Conservation (phyloP, 2,329 filamentous ascomycete genomes). For the Coniochaeta sp. region DNA sequence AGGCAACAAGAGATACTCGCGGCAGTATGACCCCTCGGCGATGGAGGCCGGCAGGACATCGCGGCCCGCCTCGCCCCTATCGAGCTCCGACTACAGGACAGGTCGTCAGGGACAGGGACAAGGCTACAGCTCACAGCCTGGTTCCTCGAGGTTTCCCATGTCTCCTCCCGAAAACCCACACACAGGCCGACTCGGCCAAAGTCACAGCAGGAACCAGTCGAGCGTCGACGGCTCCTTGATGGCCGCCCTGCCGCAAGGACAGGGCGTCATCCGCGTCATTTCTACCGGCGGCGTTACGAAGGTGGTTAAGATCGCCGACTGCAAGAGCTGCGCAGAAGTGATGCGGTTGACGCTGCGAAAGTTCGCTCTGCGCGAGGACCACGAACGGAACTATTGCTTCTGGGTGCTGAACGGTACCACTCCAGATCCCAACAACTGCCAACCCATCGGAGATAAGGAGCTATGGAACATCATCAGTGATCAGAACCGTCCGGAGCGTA, state of each 20-base stretch:
- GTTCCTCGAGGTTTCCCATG: slow-evolving; percentile 45
- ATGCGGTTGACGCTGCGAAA: slow-evolving; percentile 86
- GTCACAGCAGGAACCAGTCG: slow-evolving; percentile 72
- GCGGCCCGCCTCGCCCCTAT: slow-evolving; percentile 62
- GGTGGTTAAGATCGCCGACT: slow-evolving; percentile 87
- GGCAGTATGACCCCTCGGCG: slow-evolving; percentile 45
- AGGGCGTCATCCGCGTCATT: slow-evolving; percentile 87
- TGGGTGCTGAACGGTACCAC: slow-evolving; percentile 85
- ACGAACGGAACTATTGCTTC: slow-evolving; percentile 94
- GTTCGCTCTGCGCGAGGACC: slow-evolving; percentile 79
- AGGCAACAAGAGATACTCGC: slow-evolving; percentile 58
- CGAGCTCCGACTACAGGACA: slow-evolving; percentile 38
- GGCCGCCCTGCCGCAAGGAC: slow-evolving; percentile 76
- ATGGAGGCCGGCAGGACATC: slow-evolving; percentile 49
- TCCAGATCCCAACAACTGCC: slow-evolving; percentile 72
- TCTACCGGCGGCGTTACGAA: slow-evolving; percentile 88
- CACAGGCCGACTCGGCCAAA: slow-evolving; percentile 53
- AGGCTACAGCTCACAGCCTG: slow-evolving; percentile 22
- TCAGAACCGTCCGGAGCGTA: slow-evolving; percentile 75
- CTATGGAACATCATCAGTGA: slow-evolving; percentile 89
- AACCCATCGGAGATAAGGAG: slow-evolving; percentile 78
- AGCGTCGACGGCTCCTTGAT: slow-evolving; percentile 83
- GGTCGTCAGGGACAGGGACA: slow-evolving; percentile 18
- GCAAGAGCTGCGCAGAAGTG: slow-evolving; percentile 86
- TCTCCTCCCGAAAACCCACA: slow-evolving; percentile 57